These are phyloP conservation scores for Pichia sp. DNA, from an alignment of 1,139 yeast species.

Conservation along the genomic window DNA sequence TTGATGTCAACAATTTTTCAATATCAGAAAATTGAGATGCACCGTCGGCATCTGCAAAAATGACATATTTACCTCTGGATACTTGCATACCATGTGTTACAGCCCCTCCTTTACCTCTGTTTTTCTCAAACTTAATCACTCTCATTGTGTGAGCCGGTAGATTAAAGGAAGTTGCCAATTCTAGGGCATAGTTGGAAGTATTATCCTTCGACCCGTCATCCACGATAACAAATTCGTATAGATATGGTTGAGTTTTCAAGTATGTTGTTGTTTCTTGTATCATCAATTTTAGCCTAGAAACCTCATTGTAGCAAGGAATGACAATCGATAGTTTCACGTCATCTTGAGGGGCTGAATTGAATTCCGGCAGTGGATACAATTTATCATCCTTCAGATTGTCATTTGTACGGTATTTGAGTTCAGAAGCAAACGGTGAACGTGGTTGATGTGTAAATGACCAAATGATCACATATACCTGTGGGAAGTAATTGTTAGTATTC, in stretches of 20 bases:
- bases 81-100: conserved; percentile 88
- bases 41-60: conserved; percentile 98
- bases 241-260: conserved; percentile 24
- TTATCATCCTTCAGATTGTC: conserved; percentile 11
- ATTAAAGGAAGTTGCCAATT: conserved; percentile 46
- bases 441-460: conserved; percentile 56
- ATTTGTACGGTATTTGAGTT: conserved; percentile 39
- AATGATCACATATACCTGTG: conserved; percentile 33
- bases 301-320: conserved; percentile 89
- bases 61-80: conserved; percentile 60
- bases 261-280: conserved; percentile 65
- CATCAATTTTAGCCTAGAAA: conserved; percentile 63
- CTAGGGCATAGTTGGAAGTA: conserved; percentile 64
- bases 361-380: conserved; percentile 15
- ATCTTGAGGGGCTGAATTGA: conserved; percentile 16
- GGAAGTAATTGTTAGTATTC: too few relatives aligned
- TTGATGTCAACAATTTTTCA: conserved; percentile 38
- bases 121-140: conserved; percentile 57
- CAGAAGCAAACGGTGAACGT: conserved; percentile 44
- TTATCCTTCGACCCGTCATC: conserved; percentile 90
- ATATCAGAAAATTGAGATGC: conserved; percentile 80
- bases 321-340: conserved; percentile 59
- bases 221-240: conserved; percentile 65
- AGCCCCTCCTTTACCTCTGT: conserved; percentile 97
- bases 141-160: conserved; percentile 55